phyloP scores from a whole-genome alignment of 805 yeast genomes.

The Cyberlindnera euphorbiiphila region DNA sequence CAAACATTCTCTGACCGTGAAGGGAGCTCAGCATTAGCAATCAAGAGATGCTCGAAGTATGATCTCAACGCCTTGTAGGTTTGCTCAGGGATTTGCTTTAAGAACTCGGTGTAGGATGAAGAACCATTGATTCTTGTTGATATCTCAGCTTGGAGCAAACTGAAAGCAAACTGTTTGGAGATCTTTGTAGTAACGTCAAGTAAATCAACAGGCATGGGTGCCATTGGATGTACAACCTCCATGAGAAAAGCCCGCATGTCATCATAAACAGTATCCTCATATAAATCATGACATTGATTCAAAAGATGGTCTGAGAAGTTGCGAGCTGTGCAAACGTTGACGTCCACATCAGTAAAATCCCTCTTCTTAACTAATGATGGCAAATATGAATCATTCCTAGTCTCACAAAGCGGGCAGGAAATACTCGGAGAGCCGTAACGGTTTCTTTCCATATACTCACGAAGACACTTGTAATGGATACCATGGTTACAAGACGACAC shows the following conservation, averaged over 20 bases:
- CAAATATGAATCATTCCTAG: constrained; percentile 69
- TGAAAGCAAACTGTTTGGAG: constrained; percentile 39
- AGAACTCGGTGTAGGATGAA: constrained; percentile 30
- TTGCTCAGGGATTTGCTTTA: constrained; percentile 35
- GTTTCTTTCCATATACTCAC: constrained; percentile 54
- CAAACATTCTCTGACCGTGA: neutral
- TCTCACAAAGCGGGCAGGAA: constrained; percentile 91
- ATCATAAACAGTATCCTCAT: constrained; percentile 1
- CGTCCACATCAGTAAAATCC: constrained; percentile 29
- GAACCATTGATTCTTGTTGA: constrained; percentile 46
- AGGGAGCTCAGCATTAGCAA: constrained; percentile 4
- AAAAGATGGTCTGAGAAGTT: constrained; percentile 3
- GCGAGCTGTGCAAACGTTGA: constrained; percentile 1
- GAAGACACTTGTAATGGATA: constrained; percentile 79
- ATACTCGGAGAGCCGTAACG: constrained; percentile 50
- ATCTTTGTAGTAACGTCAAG: too few species aligned
- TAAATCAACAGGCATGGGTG: too few species aligned
- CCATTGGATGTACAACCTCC: too few species aligned
- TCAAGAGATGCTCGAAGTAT: constrained; percentile 19
- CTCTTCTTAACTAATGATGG: constrained; percentile 43
- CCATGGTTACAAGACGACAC: constrained; percentile 83
- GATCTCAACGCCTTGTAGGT: constrained; percentile 35
- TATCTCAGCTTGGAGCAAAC: constrained; percentile 57
- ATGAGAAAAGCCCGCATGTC: constrained; percentile 6
- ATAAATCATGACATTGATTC: constrained; percentile 4